Evolutionary conservation across 805 yeast genomes (phyloP).

Genomic region (Kazachstania kunashirensis): DNA sequence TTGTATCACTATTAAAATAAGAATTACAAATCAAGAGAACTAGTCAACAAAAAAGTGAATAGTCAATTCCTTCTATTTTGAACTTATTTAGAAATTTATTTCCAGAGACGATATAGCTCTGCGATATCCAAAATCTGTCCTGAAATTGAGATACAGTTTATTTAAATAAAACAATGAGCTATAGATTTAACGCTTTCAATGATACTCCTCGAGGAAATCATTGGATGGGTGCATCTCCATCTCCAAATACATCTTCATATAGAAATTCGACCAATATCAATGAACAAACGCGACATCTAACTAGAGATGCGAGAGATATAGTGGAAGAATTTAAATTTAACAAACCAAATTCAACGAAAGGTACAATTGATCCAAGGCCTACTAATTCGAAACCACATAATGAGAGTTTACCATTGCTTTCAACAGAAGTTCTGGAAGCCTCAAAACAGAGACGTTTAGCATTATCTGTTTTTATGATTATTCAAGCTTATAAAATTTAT

Average conservation of each 20-base stretch:
- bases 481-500: constrained; percentile 82
- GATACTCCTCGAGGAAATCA: constrained; percentile 26
- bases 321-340: background rate
- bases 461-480: constrained; percentile 52
- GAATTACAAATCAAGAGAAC: too few relatives aligned
- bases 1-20: too few relatives aligned
- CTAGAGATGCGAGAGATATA: background rate
- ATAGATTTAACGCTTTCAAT: constrained; percentile 11
- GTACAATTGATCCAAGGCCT: background rate
- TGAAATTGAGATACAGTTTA: too few relatives aligned
- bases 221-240: constrained; percentile 20
- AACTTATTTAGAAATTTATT: too few relatives aligned
- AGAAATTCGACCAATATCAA: constrained; percentile 3
- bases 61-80: too few relatives aligned
- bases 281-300: constrained; percentile 10
- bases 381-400: background rate
- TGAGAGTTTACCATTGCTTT: constrained; percentile 39
- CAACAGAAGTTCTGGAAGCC: constrained; percentile 55
- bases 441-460: constrained; percentile 68
- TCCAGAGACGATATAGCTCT: too few relatives aligned
- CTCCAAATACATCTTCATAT: background rate
- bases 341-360: background rate
- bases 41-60: too few relatives aligned
- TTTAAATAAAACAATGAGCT: constrained; percentile 5
- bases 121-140: too few relatives aligned